Conservation (phyloP, 768 basidiomycete species). For the Russula sp. region DNA sequence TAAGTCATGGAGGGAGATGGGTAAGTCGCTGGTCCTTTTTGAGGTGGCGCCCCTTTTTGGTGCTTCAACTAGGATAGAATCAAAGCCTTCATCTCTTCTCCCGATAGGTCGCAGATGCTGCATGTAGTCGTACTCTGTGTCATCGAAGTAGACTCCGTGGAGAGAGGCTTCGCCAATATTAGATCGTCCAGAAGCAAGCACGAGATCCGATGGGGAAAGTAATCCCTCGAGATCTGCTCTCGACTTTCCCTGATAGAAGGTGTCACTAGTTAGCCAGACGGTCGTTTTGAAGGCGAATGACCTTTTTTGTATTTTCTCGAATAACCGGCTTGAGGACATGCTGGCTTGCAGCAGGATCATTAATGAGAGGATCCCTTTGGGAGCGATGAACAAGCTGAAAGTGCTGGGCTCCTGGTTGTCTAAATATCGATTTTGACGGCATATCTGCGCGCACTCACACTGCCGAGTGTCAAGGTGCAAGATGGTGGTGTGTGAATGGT, state of each 20-base stretch:
- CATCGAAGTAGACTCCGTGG: conserved; percentile 92
- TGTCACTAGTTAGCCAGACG: conserved; percentile 5
- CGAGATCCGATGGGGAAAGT: conserved; percentile 42
- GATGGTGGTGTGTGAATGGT: no score
- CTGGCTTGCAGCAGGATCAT: conserved; percentile 82
- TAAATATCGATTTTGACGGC: conserved; percentile 82
- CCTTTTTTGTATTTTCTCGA: conserved; percentile 66
- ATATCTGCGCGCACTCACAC: conserved; percentile 30
- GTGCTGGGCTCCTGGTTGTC: conserved; percentile 82
- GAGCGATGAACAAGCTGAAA: conserved; percentile 97
- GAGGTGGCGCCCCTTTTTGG: conserved; percentile 36
- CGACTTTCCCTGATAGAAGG: conserved; percentile 56
- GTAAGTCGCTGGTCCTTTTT: conserved; percentile 33
- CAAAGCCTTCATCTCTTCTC: conserved; percentile 69
- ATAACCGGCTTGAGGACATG: conserved; percentile 85
- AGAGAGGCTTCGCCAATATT: conserved; percentile 81
- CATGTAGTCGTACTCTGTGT: conserved; percentile 97
- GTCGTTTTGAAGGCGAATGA: conserved; percentile 21
- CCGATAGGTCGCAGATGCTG: conserved; percentile 84
- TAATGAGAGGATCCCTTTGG: conserved; percentile 89
- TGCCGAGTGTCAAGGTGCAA: no score
- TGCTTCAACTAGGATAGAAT: conserved; percentile 77
- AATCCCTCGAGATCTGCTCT: conserved; percentile 69
- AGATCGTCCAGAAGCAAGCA: conserved; percentile 36
- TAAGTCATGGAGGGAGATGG: conserved; percentile 45